Conservation (phyloP, 179 eudicot species). For the Silene coronaria region DNA sequence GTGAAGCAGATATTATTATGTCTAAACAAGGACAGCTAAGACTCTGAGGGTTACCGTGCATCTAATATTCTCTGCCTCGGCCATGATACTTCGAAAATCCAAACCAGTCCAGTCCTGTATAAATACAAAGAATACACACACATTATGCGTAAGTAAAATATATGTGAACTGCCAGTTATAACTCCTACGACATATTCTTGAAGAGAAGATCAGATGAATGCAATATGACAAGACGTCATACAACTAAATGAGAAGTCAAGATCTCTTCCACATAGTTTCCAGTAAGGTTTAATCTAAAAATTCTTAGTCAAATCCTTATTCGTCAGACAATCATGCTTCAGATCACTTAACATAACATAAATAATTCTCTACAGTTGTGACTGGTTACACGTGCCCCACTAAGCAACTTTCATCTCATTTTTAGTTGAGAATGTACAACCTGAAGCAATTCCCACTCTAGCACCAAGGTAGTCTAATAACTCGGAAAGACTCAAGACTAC, state of each 20-base stretch:
- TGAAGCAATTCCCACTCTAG: background rate
- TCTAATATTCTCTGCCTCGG: slow-evolving; percentile 92
- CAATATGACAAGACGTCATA: background rate
- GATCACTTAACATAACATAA: background rate
- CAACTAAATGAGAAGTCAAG: background rate
- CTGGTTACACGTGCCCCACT: background rate
- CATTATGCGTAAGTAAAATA: background rate
- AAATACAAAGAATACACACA: background rate
- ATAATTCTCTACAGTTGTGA: background rate
- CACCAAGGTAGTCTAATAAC: background rate
- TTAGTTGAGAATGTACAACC: background rate
- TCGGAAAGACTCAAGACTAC: background rate
- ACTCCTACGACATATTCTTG: background rate
- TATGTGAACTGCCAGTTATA: background rate
- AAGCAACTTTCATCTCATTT: background rate
- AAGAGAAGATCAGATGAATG: background rate
- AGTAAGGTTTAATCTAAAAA: background rate
- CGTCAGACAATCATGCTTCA: background rate
- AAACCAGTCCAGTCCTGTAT: slow-evolving; percentile 96
- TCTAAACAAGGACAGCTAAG: background rate
- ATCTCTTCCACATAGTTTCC: background rate
- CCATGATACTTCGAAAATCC: slow-evolving; percentile 77
- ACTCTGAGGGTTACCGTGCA: slow-evolving; percentile 54
- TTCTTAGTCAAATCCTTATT: background rate
- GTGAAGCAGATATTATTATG: slow-evolving; percentile 4